Evolutionary conservation across 306 rosid species (phyloP), one percentile per base, ranked within the genome.

Genomic region (Bauhinia variegata): DNA sequence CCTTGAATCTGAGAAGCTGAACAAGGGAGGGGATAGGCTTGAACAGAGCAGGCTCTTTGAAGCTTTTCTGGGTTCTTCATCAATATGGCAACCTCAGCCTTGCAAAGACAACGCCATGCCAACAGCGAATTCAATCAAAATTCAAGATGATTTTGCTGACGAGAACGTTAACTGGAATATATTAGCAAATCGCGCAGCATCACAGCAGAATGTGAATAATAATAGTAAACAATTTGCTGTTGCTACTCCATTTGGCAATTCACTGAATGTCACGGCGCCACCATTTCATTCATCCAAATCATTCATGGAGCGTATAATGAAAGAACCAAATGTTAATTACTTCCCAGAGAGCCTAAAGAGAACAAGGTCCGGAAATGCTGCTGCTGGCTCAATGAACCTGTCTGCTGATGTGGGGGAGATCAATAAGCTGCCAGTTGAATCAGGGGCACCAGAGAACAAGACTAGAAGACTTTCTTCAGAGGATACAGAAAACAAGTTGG

Each of bases 71-170:
- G 97, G 99, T n/a, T 90, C 99, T 8, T 95, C 99, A 8, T 90
- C 97, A 4, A 88, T 95, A 7, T 95, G 99, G 99, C 99, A 95
- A 60, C 99, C 99, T 72, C 97, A 88, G 64, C 99, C 99, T 72
- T 95, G 99, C 80, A 91, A 82, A 71, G 99, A 95, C 54, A 78
- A 85, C 1, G 54, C 82, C 43, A 79, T 79, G 43, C 79, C 83
- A 6, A 14, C 71, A 11, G 32, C 70, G 33, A 68, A 70, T 54
- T 63, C 82, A 33, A 28, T 16, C 17, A 75, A 70, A 54, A 16
- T 48, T 8, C 79, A 62, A 11, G 91, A 85, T 58, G 88, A 85
- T 6, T 90, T 83, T 46, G 83, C 76, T 0, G 95, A 95, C 59
- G 99, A 95, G 83, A 95, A 95, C 50, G 51, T 80, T 13, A 87